These are phyloP conservation scores for Aspergillus pseudotamarii DNA, from an alignment of 2,329 filamentous ascomycete species.

Conservation along the genomic window DNA sequence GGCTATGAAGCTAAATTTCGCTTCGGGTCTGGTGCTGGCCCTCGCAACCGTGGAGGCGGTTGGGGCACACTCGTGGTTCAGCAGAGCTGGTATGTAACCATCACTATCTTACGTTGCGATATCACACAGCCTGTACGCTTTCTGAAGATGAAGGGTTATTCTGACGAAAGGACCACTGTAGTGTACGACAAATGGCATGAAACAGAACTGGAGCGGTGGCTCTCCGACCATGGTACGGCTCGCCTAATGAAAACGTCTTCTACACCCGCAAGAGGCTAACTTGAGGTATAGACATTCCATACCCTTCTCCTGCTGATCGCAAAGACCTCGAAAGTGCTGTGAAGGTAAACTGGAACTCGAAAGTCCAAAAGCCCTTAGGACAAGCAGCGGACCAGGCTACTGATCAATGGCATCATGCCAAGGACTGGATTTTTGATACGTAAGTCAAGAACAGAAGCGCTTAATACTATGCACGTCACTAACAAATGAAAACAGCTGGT, in stretches of 20 bases:
- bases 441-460: slow-evolving; percentile 41
- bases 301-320: slow-evolving; percentile 86
- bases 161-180: slow-evolving; percentile 42
- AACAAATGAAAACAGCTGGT: slow-evolving; percentile 65
- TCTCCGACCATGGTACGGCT: slow-evolving; percentile 72
- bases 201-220: slow-evolving; percentile 95
- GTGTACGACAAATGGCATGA: slow-evolving; percentile 99
- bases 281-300: slow-evolving; percentile 65
- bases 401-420: slow-evolving; percentile 70
- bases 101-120: neutral
- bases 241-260: neutral
- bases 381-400: slow-evolving; percentile 75
- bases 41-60: slow-evolving; percentile 69
- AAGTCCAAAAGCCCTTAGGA: slow-evolving; percentile 74
- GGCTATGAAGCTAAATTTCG: slow-evolving; percentile 75
- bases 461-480: slow-evolving; percentile 29
- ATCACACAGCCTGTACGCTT: neutral
- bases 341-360: slow-evolving; percentile 82
- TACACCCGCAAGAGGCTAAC: slow-evolving; percentile 3
- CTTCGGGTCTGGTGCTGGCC: slow-evolving; percentile 69
- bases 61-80: slow-evolving; percentile 80
- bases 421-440: slow-evolving; percentile 91
- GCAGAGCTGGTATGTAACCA: slow-evolving; percentile 71
- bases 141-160: neutral
- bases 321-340: slow-evolving; percentile 94